Percentiles rank a stretch among this genome's conserved stretches.
Evolutionary conservation across 169 alveolate genomes (phyloP).

Genomic region (Babesia caballi): DNA sequence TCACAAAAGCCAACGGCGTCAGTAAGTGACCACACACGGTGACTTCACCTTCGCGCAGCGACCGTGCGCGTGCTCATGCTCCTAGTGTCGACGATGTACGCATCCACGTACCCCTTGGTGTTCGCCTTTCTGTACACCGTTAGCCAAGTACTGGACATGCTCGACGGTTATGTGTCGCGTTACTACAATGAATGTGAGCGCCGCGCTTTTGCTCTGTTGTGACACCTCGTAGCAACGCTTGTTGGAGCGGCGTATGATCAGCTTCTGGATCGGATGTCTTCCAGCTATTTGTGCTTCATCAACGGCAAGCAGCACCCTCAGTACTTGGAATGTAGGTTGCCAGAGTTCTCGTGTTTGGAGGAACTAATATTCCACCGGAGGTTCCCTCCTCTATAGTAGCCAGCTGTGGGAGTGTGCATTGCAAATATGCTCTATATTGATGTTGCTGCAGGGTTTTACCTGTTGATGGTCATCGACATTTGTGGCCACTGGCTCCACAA

Average conservation of each 20-base stretch:
- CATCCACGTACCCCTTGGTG: neutral
- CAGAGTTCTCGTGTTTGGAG: too few species aligned
- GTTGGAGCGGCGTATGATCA: constrained; percentile 59
- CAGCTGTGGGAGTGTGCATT: neutral
- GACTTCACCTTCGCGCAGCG: constrained; percentile 10
- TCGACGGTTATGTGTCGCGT: constrained; percentile 60
- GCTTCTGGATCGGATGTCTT: constrained; percentile 53
- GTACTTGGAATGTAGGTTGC: constrained; percentile 26
- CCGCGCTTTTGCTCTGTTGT: neutral
- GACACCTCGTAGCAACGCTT: constrained; percentile 37
- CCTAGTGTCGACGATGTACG: constrained; percentile 4
- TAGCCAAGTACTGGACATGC: constrained; percentile 41
- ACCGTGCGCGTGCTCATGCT: constrained; percentile 23
- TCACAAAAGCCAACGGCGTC: constrained; percentile 42
- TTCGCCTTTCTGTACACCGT: constrained; percentile 32
- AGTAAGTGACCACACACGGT: neutral
- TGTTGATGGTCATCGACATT: constrained; percentile 31
- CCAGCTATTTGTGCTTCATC: constrained; percentile 44
- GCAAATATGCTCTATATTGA: neutral
- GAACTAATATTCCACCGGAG: too few species aligned
- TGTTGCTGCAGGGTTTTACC: constrained; percentile 25
- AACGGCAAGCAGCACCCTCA: constrained; percentile 36
- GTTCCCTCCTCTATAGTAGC: too few species aligned
- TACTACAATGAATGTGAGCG: constrained; percentile 50
- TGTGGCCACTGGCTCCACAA: constrained; percentile 66